A percentile compares a stretch with the other conserved stretches of the same genome.
Conservation (phyloP, 2,329 filamentous ascomycete species). For the Seiridium cupressi region DNA sequence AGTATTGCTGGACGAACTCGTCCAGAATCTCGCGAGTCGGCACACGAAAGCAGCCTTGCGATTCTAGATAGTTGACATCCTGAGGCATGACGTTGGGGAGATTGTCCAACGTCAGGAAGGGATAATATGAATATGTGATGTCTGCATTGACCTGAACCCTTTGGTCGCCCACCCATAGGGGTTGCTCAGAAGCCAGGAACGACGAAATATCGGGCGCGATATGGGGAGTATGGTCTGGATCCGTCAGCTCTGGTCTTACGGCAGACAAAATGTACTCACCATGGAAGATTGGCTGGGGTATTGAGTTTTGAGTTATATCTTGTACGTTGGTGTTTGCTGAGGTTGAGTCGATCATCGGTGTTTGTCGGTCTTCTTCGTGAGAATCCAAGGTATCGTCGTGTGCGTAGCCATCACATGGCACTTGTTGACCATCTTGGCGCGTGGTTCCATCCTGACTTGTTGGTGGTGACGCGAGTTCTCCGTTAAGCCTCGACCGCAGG, state of each 20-base stretch:
- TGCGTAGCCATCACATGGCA: neutral
- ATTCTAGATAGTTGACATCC: conserved; percentile 44
- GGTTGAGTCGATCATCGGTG: neutral
- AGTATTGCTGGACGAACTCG: conserved; percentile 48
- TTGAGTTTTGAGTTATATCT: neutral
- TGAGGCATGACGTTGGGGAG: conserved; percentile 38
- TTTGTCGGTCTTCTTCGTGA: neutral
- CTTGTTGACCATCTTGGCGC: conserved; percentile 11
- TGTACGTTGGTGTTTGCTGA: neutral
- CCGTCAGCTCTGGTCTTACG: neutral
- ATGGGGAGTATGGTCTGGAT: neutral
- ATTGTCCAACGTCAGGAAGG: conserved; percentile 38
- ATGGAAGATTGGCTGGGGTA: neutral
- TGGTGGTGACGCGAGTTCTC: conserved; percentile 17
- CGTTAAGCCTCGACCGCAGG: conserved; percentile 25
- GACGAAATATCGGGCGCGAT: conserved; percentile 16
- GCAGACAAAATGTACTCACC: neutral
- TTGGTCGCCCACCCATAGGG: conserved; percentile 26
- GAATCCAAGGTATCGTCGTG: neutral
- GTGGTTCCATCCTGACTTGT: conserved; percentile 13
- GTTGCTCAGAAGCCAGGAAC: conserved; percentile 16
- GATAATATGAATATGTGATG: conserved; percentile 42
- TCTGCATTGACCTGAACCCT: conserved; percentile 25
- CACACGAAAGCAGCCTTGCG: conserved; percentile 44
- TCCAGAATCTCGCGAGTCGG: conserved; percentile 39